Evolutionary conservation across 2,329 filamentous ascomycete genomes (phyloP).

Genomic region (Epichloe gansuensis): DNA sequence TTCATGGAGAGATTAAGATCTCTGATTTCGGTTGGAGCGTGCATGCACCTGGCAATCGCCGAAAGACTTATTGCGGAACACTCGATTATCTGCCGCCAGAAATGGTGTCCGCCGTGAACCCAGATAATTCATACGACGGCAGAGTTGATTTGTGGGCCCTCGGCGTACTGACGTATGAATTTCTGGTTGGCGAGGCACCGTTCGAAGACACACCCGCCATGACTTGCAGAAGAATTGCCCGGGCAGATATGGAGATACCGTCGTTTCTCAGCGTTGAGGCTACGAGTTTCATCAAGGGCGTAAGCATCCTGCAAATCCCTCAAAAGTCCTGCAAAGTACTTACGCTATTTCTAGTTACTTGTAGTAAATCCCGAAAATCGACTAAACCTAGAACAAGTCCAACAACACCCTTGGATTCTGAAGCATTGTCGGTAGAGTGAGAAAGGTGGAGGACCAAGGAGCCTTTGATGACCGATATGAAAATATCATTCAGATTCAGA

Average conservation of each 20-base stretch:
- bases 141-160: constrained; percentile 96
- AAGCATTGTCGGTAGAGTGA: too few relatives aligned
- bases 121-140: constrained; percentile 59
- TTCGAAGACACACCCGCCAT: constrained; percentile 93
- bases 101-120: constrained; percentile 79
- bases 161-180: constrained; percentile 92
- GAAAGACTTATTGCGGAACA: constrained; percentile 96
- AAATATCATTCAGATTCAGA: too few relatives aligned
- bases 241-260: constrained; percentile 86
- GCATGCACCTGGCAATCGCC: constrained; percentile 86
- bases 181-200: constrained; percentile 87
- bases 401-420: too few relatives aligned
- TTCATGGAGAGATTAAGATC: constrained; percentile 97
- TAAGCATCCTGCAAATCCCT: constrained; percentile 21
- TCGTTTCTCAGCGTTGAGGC: constrained; percentile 85
- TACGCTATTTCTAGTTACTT: too few relatives aligned
- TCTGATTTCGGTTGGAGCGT: constrained; percentile 98
- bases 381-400: too few relatives aligned
- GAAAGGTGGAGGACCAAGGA: too few relatives aligned
- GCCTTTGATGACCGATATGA: too few relatives aligned
- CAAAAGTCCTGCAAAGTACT: too few relatives aligned
- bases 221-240: constrained; percentile 81
- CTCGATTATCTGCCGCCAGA: constrained; percentile 95
- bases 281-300: constrained; percentile 81
- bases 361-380: too few relatives aligned